phyloP scores from a whole-genome alignment of 768 basidiomycete species.

The Tremella fuciformis region DNA sequence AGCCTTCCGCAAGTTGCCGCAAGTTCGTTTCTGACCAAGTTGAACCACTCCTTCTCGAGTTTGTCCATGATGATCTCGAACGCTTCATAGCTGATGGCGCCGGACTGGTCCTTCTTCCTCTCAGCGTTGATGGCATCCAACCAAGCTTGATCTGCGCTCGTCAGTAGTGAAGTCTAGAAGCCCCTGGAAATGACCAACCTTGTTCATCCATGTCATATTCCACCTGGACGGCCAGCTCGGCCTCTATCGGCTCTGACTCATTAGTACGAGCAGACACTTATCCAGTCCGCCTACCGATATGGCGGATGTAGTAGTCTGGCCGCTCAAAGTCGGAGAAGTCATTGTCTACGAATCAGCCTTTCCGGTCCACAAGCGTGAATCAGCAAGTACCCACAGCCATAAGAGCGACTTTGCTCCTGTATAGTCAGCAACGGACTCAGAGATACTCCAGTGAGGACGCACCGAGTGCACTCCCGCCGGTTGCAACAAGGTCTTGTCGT shows the following conservation, averaged over 20 bases:
- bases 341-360: slow-evolving; percentile 31
- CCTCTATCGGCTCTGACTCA: slow-evolving; percentile 90
- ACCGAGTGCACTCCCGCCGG: slow-evolving; percentile 37
- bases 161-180: slow-evolving; percentile 7
- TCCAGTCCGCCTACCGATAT: slow-evolving; percentile 65
- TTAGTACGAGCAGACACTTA: too few relatives aligned
- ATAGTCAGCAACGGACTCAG: slow-evolving; percentile 4
- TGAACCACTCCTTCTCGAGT: slow-evolving; percentile 98
- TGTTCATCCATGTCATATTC: slow-evolving; percentile 99
- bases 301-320: slow-evolving; percentile 83
- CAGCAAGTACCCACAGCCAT: slow-evolving; percentile 34
- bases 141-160: slow-evolving; percentile 83
- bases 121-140: slow-evolving; percentile 79
- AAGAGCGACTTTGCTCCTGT: slow-evolving; percentile 41
- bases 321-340: slow-evolving; percentile 60
- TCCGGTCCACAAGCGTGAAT: not conserved
- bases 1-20: not conserved
- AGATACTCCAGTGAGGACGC: too few relatives aligned
- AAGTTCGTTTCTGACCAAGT: slow-evolving; percentile 61
- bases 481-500: slow-evolving; percentile 28
- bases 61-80: slow-evolving; percentile 98
- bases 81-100: slow-evolving; percentile 71
- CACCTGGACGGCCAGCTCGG: slow-evolving; percentile 84
- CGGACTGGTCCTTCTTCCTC: slow-evolving; percentile 66
- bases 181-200: slow-evolving; percentile 54